These are phyloP conservation scores for Macrotyloma uniflorum DNA, from an alignment of 306 rosid genomes.

Conservation along the genomic window DNA sequence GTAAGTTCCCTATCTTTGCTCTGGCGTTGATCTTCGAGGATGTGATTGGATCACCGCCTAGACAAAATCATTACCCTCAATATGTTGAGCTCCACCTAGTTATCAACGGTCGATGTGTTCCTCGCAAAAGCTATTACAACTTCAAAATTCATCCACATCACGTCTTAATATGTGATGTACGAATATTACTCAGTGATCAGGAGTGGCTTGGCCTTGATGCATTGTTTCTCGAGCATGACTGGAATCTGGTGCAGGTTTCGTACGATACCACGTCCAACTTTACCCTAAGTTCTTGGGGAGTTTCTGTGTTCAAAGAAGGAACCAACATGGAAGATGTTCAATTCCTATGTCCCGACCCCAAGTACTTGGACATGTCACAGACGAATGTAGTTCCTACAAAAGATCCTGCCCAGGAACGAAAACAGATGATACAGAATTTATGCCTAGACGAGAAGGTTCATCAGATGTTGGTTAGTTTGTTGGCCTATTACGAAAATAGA, in stretches of 20 bases:
- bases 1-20: neutral
- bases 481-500: too few species aligned
- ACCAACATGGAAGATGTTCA: neutral
- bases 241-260: conserved; percentile 1
- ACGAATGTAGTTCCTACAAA: neutral
- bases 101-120: neutral
- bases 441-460: neutral
- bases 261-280: neutral
- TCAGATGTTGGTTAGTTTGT: too few species aligned
- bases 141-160: neutral
- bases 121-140: neutral
- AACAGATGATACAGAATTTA: too few species aligned
- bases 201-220: conserved; percentile 1
- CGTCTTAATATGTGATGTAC: neutral
- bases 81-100: neutral
- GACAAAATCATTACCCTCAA: too few species aligned
- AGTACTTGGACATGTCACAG: neutral
- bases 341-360: conserved; percentile 3
- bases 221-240: neutral
- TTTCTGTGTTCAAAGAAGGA: neutral
- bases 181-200: neutral
- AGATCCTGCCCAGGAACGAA: neutral
- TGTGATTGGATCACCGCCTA: too few species aligned
- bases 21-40: neutral
- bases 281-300: neutral